phyloP scores from a whole-genome alignment of 2,329 filamentous ascomycete species.

The Apiospora pterosperma region DNA sequence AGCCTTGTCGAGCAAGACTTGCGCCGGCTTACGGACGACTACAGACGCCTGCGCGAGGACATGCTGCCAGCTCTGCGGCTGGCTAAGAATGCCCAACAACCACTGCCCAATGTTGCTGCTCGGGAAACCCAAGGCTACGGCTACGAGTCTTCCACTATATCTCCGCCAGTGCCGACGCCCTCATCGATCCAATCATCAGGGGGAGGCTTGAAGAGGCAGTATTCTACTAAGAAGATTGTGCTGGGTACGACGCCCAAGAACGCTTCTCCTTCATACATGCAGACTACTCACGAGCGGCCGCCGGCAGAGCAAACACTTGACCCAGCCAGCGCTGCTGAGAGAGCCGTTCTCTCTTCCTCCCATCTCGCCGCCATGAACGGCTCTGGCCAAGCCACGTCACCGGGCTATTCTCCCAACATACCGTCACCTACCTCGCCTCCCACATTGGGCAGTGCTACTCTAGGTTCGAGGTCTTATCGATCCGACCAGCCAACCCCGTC shows the following conservation, averaged over 20 bases:
- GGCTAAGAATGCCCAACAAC: constrained; percentile 87
- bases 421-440: constrained; percentile 69
- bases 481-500: constrained; percentile 54
- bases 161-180: constrained; percentile 56
- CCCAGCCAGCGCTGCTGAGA: constrained; percentile 64
- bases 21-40: constrained; percentile 81
- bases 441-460: constrained; percentile 47
- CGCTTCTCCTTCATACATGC: constrained; percentile 69
- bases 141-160: constrained; percentile 50
- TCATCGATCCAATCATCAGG: constrained; percentile 44
- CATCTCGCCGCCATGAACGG: constrained; percentile 71
- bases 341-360: constrained; percentile 64
- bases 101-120: constrained; percentile 59
- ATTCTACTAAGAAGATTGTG: constrained; percentile 72
- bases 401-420: constrained; percentile 63
- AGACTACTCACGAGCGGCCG: constrained; percentile 63
- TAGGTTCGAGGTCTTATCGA: constrained; percentile 60
- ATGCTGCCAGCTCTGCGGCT: constrained; percentile 86
- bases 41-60: constrained; percentile 83
- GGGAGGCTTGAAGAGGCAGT: constrained; percentile 64
- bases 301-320: constrained; percentile 64
- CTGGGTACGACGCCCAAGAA: constrained; percentile 72
- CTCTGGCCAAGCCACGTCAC: constrained; percentile 49
- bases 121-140: constrained; percentile 40
- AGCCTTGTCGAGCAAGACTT: constrained; percentile 79